Evolutionary conservation across 768 basidiomycete species (phyloP).

Genomic region (Boletus tylopilopsis): DNA sequence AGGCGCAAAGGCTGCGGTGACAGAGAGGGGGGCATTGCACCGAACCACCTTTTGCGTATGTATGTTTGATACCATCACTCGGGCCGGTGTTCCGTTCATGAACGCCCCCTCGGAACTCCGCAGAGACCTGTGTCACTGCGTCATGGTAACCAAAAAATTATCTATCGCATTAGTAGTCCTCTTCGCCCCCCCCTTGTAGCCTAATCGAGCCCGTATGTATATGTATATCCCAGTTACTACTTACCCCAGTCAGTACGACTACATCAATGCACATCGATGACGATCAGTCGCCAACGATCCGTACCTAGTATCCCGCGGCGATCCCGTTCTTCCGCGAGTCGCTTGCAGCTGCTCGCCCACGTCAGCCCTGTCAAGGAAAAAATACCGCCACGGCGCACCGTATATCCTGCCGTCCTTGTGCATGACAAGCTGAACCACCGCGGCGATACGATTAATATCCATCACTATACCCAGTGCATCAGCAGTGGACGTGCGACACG

Average conservation of each 20-base stretch:
- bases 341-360: slow-evolving; percentile 58
- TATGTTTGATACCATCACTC: neutral
- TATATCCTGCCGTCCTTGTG: slow-evolving; percentile 51
- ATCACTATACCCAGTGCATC: slow-evolving; percentile 36
- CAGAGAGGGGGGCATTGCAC: too few species aligned
- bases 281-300: slow-evolving; percentile 32
- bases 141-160: too few species aligned
- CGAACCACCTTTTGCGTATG: too few species aligned
- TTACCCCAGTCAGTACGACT: neutral
- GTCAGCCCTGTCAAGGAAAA: neutral
- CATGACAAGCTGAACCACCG: slow-evolving; percentile 70
- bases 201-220: too few species aligned
- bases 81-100: neutral
- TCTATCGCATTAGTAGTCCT: too few species aligned
- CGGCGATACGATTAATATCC: slow-evolving; percentile 68
- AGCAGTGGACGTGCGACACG: neutral
- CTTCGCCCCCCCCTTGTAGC: too few species aligned
- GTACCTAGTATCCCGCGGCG: slow-evolving; percentile 67
- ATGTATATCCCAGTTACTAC: too few species aligned
- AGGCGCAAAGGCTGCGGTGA: too few species aligned
- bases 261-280: neutral
- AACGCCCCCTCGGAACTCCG: slow-evolving; percentile 1
- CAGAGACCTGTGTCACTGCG: too few species aligned
- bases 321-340: slow-evolving; percentile 94
- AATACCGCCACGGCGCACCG: slow-evolving; percentile 42